phyloP scores from a whole-genome alignment of 441 rosid species.

The Euphorbia celastroides region DNA sequence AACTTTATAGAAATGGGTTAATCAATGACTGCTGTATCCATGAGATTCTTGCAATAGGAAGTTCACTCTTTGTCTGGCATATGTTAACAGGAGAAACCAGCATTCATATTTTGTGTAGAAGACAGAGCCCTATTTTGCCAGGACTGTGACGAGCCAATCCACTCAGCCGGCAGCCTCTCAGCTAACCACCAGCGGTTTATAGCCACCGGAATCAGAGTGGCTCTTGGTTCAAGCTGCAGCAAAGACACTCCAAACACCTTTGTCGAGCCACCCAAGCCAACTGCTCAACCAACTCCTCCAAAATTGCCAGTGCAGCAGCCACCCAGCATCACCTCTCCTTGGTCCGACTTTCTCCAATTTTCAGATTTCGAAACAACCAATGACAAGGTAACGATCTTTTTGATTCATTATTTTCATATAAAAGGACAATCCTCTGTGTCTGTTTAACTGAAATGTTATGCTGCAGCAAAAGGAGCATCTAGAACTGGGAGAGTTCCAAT shows the following conservation, averaged over 20 bases:
- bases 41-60: too few relatives aligned
- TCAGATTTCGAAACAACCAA: conserved; percentile 56
- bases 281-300: conserved; percentile 31
- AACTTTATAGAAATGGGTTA: not conserved
- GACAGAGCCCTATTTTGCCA: conserved; percentile 89
- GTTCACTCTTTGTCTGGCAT: not conserved
- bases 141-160: conserved; percentile 78
- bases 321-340: conserved; percentile 36
- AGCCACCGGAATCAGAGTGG: conserved; percentile 80
- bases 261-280: conserved; percentile 66
- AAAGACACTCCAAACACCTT: conserved; percentile 39
- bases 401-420: not conserved
- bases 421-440: too few relatives aligned
- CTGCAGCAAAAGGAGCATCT: conserved; percentile 59
- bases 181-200: conserved; percentile 78
- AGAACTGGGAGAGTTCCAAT: conserved; percentile 73
- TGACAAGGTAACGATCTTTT: conserved; percentile 50
- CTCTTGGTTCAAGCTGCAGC: conserved; percentile 56
- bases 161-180: conserved; percentile 64
- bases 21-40: not conserved
- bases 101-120: conserved; percentile 85
- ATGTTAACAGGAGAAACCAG: conserved; percentile 63
- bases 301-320: conserved; percentile 41
- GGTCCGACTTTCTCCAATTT: conserved; percentile 69
- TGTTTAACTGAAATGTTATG: not conserved